These are phyloP conservation scores for Blepharisma stoltei DNA, from an alignment of 73 alveolate species.

Conservation along the genomic window DNA sequence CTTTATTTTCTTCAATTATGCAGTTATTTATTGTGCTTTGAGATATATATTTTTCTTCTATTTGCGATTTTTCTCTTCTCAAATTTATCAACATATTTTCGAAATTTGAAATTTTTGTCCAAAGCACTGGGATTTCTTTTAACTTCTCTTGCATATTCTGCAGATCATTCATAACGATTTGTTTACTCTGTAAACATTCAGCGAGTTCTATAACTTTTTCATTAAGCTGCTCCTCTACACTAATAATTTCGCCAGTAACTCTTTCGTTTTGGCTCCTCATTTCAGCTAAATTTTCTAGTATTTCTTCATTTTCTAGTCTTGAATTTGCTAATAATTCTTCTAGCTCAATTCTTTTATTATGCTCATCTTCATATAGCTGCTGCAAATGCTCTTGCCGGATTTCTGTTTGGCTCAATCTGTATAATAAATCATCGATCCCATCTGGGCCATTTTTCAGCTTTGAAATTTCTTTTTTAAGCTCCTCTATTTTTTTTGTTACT, in stretches of 20 bases:
- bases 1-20: no score
- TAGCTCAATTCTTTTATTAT: not conserved
- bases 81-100: not conserved
- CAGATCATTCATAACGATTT: no score
- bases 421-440: conserved; percentile 14
- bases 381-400: conserved; percentile 7
- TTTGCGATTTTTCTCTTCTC: not conserved
- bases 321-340: not conserved
- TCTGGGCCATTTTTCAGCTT: conserved; percentile 19
- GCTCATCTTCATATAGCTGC: not conserved
- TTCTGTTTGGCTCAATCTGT: conserved; percentile 12
- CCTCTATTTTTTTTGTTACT: not conserved
- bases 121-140: no score
- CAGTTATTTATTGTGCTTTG: no score
- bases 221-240: no score
- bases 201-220: no score
- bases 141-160: no score
- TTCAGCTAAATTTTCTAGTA: not conserved
- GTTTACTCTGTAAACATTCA: no score
- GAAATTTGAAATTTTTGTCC: not conserved
- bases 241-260: no score
- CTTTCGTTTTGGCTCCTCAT: no score
- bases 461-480: conserved; percentile 19
- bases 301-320: not conserved
- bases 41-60: not conserved